Percentiles rank a stretch among this genome's conserved stretches.
Evolutionary conservation across 495 filamentous ascomycete species (phyloP).

Genomic region (Podospora tetraspora): DNA sequence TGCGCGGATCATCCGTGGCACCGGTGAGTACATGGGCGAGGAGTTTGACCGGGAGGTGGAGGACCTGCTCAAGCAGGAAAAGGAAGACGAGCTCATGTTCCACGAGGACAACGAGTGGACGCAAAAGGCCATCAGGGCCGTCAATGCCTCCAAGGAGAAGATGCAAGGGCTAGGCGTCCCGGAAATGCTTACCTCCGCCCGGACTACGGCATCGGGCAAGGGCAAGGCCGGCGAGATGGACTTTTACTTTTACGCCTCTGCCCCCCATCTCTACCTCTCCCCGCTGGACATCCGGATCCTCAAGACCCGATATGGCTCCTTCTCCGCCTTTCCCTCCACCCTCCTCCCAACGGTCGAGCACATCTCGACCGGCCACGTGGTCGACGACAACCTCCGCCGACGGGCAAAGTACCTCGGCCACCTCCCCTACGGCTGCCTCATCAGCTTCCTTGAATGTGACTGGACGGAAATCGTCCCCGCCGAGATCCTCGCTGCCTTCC

Average conservation of each 20-base stretch:
- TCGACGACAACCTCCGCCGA: constrained; percentile 84
- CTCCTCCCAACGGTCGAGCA: constrained; percentile 88
- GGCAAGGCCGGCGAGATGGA: constrained; percentile 31
- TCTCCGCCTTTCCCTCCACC: constrained; percentile 77
- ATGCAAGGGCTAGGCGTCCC: constrained; percentile 36
- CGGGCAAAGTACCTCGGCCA: constrained; percentile 87
- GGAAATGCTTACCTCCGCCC: constrained; percentile 11
- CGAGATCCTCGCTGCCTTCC: constrained; percentile 69
- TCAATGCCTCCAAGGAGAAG: constrained; percentile 68
- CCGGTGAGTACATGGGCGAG: constrained; percentile 74
- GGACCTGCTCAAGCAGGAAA: constrained; percentile 66
- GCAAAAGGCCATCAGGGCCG: constrained; percentile 67
- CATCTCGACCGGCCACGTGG: constrained; percentile 82
- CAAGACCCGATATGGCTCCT: constrained; percentile 81
- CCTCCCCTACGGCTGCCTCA: constrained; percentile 86
- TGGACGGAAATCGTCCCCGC: constrained; percentile 85
- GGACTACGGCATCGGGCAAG: neutral
- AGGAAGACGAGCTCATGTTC: constrained; percentile 88
- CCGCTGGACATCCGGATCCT: constrained; percentile 93
- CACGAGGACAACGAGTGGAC: constrained; percentile 92
- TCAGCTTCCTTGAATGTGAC: constrained; percentile 92
- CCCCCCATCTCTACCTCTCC: constrained; percentile 88
- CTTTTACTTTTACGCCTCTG: constrained; percentile 86
- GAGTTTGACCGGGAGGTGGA: constrained; percentile 75
- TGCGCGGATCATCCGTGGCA: constrained; percentile 91